Base-by-base conservation (phyloP, 129 eudicot species). In the Helianthus annuus region DNA sequence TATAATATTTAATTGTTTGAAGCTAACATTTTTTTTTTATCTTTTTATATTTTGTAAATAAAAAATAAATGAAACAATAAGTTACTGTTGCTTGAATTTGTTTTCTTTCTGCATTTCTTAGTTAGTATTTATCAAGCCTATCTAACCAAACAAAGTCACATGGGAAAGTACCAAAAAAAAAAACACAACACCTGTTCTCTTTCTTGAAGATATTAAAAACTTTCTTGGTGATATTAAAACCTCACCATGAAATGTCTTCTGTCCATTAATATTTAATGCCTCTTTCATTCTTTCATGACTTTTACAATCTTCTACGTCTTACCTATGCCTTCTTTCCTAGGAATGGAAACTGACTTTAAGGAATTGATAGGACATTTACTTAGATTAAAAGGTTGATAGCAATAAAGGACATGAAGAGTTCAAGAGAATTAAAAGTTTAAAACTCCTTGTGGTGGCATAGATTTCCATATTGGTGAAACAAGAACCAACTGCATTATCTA, bases 401-500 rank as follows among this genome's bases (percentile, higher is more conserved):
- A 56, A 48, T 68, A 57, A 66, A 79, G 75, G 78, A 66, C 83
- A 79, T 79, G 75, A 39, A 57, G 78, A 72, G 78, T 79, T 63
- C 45, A 53, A 62, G 64, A 80, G 84, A 75, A 69, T 80, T 80
- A 69, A 80, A 80, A 75, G 57, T 75, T 80, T 80, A 75, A 75
- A 80, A 75, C 73, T 75, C 74, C n/a, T 70, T 63, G 79, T 80
- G 84, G 56, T 49, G 56, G 68, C 70, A 68, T 74, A 44, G 59
- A 55, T 68, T 80, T 80, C 80, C 54, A 70, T 38, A 75, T 80
- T 69, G 42, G 84, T 80, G 80, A 63, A 80, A 80, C 46, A 61
- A 69, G 49, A 64, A 64, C 77, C 69, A 54, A 79, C 78, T 79
- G 73, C 45, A 65, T 72, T 53, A 70, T 80, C 80, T 44, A 75